Evolutionary conservation across 1,284 basidiomycete genomes (phyloP).

Genomic region (Salmacisia buchloeana): DNA sequence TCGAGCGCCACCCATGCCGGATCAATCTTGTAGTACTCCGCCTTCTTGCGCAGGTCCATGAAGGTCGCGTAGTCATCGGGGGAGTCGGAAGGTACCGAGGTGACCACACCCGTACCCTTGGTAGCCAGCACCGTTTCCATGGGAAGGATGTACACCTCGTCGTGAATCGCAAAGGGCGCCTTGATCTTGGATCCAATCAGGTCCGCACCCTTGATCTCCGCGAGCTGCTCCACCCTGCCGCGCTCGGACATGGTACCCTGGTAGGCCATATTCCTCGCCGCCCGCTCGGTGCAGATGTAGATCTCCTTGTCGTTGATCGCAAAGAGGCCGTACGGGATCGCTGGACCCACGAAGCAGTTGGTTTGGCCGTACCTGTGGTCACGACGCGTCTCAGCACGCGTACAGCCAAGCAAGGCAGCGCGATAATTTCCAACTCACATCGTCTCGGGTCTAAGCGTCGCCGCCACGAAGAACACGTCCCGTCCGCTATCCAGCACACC

Average conservation of each 20-base stretch:
- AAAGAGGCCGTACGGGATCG: conserved; percentile 87
- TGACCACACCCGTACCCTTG: conserved; percentile 98
- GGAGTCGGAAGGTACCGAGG: conserved; percentile 95
- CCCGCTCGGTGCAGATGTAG: conserved; percentile 80
- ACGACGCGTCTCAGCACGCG: neutral
- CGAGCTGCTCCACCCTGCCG: conserved; percentile 39
- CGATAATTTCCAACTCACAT: conserved; percentile 57
- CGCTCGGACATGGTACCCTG: conserved; percentile 65
- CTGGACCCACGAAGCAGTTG: conserved; percentile 90
- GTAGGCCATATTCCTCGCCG: conserved; percentile 96
- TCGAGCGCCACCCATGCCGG: conserved; percentile 80
- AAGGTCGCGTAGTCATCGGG: conserved; percentile 92
- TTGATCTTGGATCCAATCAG: conserved; percentile 85
- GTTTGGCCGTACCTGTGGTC: conserved; percentile 70
- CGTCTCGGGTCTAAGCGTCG: conserved; percentile 92
- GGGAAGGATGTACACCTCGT: conserved; percentile 89
- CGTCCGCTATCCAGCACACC: conserved; percentile 58
- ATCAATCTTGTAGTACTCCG: conserved; percentile 93
- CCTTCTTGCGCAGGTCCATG: conserved; percentile 90
- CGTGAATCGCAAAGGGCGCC: conserved; percentile 70
- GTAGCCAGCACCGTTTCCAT: conserved; percentile 96
- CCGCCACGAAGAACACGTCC: conserved; percentile 86
- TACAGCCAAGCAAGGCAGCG: neutral
- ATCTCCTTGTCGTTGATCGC: conserved; percentile 63
- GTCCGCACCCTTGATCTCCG: conserved; percentile 59